Evolutionary conservation across 2,329 filamentous ascomycete genomes (phyloP).

Genomic region (Chaetomiaceae sp.): DNA sequence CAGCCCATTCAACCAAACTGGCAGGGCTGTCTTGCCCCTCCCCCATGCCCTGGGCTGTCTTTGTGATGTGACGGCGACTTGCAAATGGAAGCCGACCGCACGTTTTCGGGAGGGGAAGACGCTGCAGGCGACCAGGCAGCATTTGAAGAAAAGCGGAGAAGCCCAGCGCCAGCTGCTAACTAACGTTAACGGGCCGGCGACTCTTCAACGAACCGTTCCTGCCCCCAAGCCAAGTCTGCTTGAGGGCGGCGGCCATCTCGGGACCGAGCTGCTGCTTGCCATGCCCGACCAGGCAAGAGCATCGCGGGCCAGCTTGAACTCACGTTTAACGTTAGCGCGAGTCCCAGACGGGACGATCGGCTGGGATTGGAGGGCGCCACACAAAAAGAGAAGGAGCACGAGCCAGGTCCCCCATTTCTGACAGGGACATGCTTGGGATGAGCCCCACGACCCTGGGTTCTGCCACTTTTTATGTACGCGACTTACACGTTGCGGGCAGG

Average conservation of each 20-base stretch:
- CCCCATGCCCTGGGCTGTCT: too few relatives aligned
- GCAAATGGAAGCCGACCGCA: background rate
- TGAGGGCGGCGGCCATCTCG: background rate
- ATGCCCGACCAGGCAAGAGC: background rate
- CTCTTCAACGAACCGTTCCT: background rate
- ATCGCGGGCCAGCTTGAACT: background rate
- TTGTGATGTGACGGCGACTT: too few relatives aligned
- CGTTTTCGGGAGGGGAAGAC: background rate
- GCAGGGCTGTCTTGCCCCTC: too few relatives aligned
- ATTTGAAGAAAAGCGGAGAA: background rate
- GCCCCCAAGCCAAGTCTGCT: background rate
- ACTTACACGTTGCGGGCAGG: slow-evolving; percentile 16
- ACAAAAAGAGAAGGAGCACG: slow-evolving; percentile 6
- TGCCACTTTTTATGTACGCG: slow-evolving; percentile 8
- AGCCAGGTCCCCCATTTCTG: background rate
- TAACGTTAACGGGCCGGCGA: background rate
- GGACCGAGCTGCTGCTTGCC: slow-evolving; percentile 4
- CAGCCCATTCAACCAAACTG: too few relatives aligned
- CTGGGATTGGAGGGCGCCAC: slow-evolving; percentile 4
- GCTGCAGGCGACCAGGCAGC: too few relatives aligned
- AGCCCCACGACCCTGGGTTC: rapidly evolving
- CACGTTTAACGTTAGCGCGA: too few relatives aligned
- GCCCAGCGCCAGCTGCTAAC: background rate
- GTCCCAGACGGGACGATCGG: slow-evolving; percentile 3
- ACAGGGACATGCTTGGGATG: background rate